Conservation (phyloP, 2,329 filamentous ascomycete species). For the Atkinsonella texensis region DNA sequence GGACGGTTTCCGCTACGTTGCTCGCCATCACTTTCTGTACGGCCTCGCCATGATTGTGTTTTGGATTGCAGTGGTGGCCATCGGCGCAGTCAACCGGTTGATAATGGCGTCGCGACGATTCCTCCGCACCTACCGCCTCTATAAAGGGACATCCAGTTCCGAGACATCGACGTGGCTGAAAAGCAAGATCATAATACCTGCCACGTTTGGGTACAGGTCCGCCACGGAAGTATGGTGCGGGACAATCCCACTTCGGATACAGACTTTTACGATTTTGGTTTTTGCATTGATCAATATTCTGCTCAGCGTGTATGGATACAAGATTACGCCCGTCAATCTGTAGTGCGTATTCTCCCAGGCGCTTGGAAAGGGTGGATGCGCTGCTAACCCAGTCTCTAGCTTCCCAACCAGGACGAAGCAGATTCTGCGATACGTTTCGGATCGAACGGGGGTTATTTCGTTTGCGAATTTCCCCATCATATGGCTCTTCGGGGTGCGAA, state of each 20-base stretch:
- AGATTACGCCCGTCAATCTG: slow-evolving; percentile 23
- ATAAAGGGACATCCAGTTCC: not conserved
- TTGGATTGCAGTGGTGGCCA: slow-evolving; percentile 26
- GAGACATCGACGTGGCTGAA: slow-evolving; percentile 17
- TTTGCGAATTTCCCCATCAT: slow-evolving; percentile 52
- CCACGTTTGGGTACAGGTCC: slow-evolving; percentile 30
- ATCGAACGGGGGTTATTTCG: slow-evolving; percentile 51
- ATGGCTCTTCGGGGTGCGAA: slow-evolving; percentile 56
- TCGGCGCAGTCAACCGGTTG: slow-evolving; percentile 23
- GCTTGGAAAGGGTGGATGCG: not conserved
- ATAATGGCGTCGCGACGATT: slow-evolving; percentile 8
- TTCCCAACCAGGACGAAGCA: slow-evolving; percentile 23
- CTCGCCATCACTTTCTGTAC: slow-evolving; percentile 23
- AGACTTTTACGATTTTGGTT: slow-evolving; percentile 25
- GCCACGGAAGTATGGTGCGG: slow-evolving; percentile 32
- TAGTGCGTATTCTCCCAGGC: slow-evolving; percentile 20
- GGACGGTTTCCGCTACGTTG: slow-evolving; percentile 21
- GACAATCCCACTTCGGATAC: slow-evolving; percentile 31
- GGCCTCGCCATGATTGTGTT: slow-evolving; percentile 26
- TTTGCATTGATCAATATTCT: slow-evolving; percentile 28
- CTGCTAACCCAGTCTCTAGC: slow-evolving; percentile 12
- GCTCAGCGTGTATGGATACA: slow-evolving; percentile 25
- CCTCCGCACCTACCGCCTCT: not conserved
- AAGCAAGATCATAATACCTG: slow-evolving; percentile 24
- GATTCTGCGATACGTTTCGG: slow-evolving; percentile 42